Percentiles rank a stretch among this genome's conserved stretches.
phyloP scores from a whole-genome alignment of 2,329 filamentous ascomycete species.

The Podosphaera aphanis region DNA sequence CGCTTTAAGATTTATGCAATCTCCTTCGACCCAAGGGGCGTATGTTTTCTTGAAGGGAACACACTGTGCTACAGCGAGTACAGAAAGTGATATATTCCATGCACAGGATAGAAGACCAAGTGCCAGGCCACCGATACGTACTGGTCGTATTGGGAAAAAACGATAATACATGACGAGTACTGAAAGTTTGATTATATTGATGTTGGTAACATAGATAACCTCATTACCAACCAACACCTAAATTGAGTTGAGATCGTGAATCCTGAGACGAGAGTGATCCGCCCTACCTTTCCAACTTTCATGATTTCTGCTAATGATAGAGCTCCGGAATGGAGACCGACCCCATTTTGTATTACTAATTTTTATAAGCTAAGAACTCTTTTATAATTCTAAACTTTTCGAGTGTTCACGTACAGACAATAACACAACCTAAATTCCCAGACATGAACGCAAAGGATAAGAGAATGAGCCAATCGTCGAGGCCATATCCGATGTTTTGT shows the following conservation, averaged over 20 bases:
- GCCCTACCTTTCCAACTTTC: neutral
- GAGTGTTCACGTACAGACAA: neutral
- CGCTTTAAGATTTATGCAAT: neutral
- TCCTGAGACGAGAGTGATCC: neutral
- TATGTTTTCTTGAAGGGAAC: neutral
- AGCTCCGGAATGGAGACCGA: constrained; percentile 1
- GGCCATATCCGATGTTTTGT: neutral
- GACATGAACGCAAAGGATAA: neutral
- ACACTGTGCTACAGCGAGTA: neutral
- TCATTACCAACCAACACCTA: neutral
- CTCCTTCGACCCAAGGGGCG: neutral
- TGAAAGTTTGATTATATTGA: neutral
- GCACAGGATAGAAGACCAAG: neutral
- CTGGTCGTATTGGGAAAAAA: neutral
- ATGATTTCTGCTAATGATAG: neutral
- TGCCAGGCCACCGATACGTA: neutral
- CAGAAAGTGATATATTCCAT: neutral
- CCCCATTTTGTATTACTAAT: constrained; percentile 1
- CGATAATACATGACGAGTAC: constrained; percentile 1
- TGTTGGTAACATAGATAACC: neutral
- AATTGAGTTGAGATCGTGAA: neutral
- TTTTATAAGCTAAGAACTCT: neutral
- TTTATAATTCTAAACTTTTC: neutral
- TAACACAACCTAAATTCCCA: neutral
- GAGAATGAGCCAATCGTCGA: constrained; percentile 1